phyloP scores from a whole-genome alignment of 805 yeast genomes.

The Schwanniomyces occidentalis region DNA sequence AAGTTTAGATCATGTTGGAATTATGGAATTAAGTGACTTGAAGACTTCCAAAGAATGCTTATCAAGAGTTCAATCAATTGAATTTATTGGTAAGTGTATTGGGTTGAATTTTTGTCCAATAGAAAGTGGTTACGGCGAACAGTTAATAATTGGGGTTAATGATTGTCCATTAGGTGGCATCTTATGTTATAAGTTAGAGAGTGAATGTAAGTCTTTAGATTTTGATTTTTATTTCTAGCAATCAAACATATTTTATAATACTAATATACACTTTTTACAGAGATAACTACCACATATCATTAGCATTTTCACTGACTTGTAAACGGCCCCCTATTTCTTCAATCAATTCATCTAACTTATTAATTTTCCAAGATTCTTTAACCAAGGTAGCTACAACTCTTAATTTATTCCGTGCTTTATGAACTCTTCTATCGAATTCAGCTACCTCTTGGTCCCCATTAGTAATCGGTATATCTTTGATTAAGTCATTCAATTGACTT shows the following conservation, averaged over 20 bases:
- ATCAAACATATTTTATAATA: not conserved
- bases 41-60: constrained; percentile 10
- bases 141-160: constrained; percentile 52
- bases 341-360: constrained; percentile 30
- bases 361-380: constrained; percentile 31
- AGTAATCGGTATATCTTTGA: constrained; percentile 18
- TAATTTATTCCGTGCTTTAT: constrained; percentile 61
- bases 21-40: constrained; percentile 41
- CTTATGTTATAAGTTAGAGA: constrained; percentile 44
- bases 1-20: constrained; percentile 56
- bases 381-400: constrained; percentile 46
- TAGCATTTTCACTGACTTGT: constrained; percentile 35
- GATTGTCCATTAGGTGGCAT: constrained; percentile 62
- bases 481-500: constrained; percentile 30
- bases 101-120: constrained; percentile 51
- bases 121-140: constrained; percentile 46
- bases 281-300: constrained; percentile 42
- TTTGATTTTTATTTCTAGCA: constrained; percentile 37
- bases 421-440: constrained; percentile 50
- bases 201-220: constrained; percentile 35
- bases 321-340: constrained; percentile 39
- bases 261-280: not conserved
- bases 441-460: constrained; percentile 61
- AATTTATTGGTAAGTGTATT: constrained; percentile 57
- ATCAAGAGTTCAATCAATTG: constrained; percentile 46